Percentiles rank a stretch among this genome's conserved stretches.
These are phyloP conservation scores for Fraxinus americana DNA, from an alignment of 257 asterid species.

Conservation along the genomic window DNA sequence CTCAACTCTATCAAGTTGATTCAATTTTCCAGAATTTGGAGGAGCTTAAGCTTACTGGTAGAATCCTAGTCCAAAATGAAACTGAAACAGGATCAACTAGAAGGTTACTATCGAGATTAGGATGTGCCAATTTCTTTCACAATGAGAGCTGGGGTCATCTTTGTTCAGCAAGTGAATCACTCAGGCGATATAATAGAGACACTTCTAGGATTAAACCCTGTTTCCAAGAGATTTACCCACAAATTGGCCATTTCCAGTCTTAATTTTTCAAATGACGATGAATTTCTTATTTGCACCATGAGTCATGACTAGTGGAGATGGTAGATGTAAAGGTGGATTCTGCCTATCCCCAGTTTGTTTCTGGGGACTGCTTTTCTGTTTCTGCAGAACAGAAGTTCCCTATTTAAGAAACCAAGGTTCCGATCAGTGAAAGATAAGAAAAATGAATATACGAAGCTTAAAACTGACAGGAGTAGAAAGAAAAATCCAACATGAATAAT, in stretches of 20 bases:
- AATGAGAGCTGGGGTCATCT: conserved; percentile 39
- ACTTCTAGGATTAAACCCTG: conserved; percentile 37
- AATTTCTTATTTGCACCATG: conserved; percentile 36
- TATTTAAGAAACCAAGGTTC: neutral
- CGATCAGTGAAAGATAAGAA: neutral
- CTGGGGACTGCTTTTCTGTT: neutral
- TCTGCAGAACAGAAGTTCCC: neutral
- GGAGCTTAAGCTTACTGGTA: conserved; percentile 47
- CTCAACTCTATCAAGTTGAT: neutral
- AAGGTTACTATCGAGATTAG: conserved; percentile 41
- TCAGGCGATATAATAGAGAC: conserved; percentile 41
- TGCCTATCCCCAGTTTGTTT: no score
- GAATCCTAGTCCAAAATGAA: conserved; percentile 45
- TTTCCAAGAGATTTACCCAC: conserved; percentile 42
- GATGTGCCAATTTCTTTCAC: conserved; percentile 42
- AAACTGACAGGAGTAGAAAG: conserved; percentile 5
- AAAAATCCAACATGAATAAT: neutral
- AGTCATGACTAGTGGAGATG: conserved; percentile 1
- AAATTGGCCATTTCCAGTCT: conserved; percentile 45
- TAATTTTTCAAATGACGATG: conserved; percentile 42
- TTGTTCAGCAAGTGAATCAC: conserved; percentile 37
- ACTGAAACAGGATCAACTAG: conserved; percentile 30
- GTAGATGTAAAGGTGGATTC: no score
- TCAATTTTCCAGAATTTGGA: neutral
- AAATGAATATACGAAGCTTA: neutral